A percentile compares a stretch with the other conserved stretches of the same genome.
Evolutionary conservation across 164 flowering plant genomes (phyloP).

Genomic region (Paratinospora sagittata): DNA sequence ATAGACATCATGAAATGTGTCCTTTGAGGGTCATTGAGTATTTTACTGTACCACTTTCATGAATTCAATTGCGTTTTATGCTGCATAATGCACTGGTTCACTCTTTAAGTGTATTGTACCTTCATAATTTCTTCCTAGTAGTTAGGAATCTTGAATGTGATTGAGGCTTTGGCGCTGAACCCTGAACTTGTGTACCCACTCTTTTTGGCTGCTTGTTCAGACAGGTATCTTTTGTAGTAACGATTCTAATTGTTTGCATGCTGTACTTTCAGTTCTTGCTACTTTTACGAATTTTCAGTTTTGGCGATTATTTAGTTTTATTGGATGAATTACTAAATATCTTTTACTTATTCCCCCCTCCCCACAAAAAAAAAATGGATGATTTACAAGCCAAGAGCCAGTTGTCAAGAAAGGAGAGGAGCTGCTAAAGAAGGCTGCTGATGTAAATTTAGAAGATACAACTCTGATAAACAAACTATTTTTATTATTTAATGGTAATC

Average conservation of each 20-base stretch:
- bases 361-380: slow-evolving; percentile 9
- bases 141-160: slow-evolving; percentile 79
- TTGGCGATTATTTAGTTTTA: slow-evolving; percentile 7
- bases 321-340: no score
- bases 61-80: background rate
- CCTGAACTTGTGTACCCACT: slow-evolving; percentile 69
- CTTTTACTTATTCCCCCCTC: no score
- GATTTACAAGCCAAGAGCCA: slow-evolving; percentile 63
- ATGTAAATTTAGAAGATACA: slow-evolving; percentile 66
- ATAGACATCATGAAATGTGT: background rate
- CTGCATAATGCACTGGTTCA: background rate
- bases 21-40: background rate
- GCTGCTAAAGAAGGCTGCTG: slow-evolving; percentile 70
- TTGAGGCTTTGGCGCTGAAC: slow-evolving; percentile 66
- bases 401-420: slow-evolving; percentile 85
- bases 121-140: slow-evolving; percentile 25
- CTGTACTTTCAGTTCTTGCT: background rate
- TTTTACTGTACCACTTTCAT: background rate
- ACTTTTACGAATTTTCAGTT: background rate
- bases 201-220: slow-evolving; percentile 67
- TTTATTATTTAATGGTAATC: slow-evolving; percentile 74
- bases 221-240: slow-evolving; percentile 39
- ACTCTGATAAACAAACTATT: slow-evolving; percentile 58
- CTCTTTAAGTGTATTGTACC: background rate
- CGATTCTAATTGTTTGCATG: background rate